Conservation (phyloP, 2,329 filamentous ascomycete species). For the Lizonia empirigonia region DNA sequence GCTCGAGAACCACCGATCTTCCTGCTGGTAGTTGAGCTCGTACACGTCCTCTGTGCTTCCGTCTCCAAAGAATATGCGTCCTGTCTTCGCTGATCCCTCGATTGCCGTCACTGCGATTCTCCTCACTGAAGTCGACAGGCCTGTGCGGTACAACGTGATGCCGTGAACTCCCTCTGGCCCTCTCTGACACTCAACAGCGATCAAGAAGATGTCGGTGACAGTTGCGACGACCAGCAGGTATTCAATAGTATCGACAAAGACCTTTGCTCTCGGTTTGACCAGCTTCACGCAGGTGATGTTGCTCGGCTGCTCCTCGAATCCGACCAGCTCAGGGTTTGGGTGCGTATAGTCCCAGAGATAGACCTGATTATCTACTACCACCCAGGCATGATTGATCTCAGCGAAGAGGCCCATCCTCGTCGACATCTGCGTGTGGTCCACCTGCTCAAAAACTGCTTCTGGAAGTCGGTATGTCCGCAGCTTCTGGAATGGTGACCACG, state of each 20-base stretch:
- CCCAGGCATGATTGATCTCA: slow-evolving; percentile 93
- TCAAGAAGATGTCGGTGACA: slow-evolving; percentile 78
- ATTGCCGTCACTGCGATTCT: slow-evolving; percentile 80
- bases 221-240: slow-evolving; percentile 91
- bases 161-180: slow-evolving; percentile 70
- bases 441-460: slow-evolving; percentile 89
- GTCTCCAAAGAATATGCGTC: slow-evolving; percentile 92
- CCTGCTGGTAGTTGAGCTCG: slow-evolving; percentile 94
- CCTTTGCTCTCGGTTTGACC: slow-evolving; percentile 80
- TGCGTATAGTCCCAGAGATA: slow-evolving; percentile 98
- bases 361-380: slow-evolving; percentile 91
- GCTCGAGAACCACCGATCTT: slow-evolving; percentile 95
- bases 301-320: slow-evolving; percentile 86
- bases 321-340: slow-evolving; percentile 87
- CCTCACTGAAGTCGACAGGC: slow-evolving; percentile 78
- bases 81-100: slow-evolving; percentile 74
- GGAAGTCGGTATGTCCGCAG: slow-evolving; percentile 87
- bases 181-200: slow-evolving; percentile 76
- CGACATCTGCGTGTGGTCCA: slow-evolving; percentile 82
- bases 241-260: slow-evolving; percentile 85
- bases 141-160: slow-evolving; percentile 84
- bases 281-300: slow-evolving; percentile 91
- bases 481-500: slow-evolving; percentile 90
- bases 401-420: slow-evolving; percentile 97
- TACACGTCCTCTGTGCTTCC: slow-evolving; percentile 83